Percentiles rank a stretch among this genome's conserved stretches.
Conservation (phyloP, 768 basidiomycete genomes). For the Leccinum sublutescens region DNA sequence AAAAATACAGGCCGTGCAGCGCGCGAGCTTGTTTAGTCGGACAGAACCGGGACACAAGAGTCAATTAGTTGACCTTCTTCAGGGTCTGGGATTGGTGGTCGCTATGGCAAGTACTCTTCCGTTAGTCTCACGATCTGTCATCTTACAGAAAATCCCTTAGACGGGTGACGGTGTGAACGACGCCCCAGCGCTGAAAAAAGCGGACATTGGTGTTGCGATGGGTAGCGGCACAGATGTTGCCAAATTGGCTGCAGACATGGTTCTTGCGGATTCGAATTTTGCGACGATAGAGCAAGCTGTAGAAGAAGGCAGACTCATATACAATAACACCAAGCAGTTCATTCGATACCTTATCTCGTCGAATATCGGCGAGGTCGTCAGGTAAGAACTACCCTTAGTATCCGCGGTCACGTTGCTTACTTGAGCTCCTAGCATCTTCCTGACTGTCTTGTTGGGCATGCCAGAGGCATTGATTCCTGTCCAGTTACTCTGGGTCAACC, state of each 20-base stretch:
- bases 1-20: slow-evolving; percentile 82
- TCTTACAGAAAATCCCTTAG: slow-evolving; percentile 38
- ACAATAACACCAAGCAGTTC: slow-evolving; percentile 99
- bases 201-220: slow-evolving; percentile 99
- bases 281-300: slow-evolving; percentile 95
- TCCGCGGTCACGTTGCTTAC: not conserved
- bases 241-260: slow-evolving; percentile 98
- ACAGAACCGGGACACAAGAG: slow-evolving; percentile 96
- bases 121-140: slow-evolving; percentile 8
- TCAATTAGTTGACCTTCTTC: slow-evolving; percentile 90
- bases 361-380: slow-evolving; percentile 97
- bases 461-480: slow-evolving; percentile 98
- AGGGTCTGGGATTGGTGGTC: slow-evolving; percentile 88
- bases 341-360: slow-evolving; percentile 98
- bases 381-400: slow-evolving; percentile 29
- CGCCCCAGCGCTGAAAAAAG: slow-evolving; percentile 94
- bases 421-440: slow-evolving; percentile 70
- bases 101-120: slow-evolving; percentile 69
- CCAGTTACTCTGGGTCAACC: slow-evolving; percentile 97
- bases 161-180: slow-evolving; percentile 99
- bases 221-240: slow-evolving; percentile 98
- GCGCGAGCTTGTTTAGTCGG: slow-evolving; percentile 86
- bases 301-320: slow-evolving; percentile 96
- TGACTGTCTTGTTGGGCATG: slow-evolving; percentile 97
- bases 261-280: slow-evolving; percentile 96